Evolutionary conservation across 441 rosid species (phyloP).

Genomic region (Erysimum cheiri): DNA sequence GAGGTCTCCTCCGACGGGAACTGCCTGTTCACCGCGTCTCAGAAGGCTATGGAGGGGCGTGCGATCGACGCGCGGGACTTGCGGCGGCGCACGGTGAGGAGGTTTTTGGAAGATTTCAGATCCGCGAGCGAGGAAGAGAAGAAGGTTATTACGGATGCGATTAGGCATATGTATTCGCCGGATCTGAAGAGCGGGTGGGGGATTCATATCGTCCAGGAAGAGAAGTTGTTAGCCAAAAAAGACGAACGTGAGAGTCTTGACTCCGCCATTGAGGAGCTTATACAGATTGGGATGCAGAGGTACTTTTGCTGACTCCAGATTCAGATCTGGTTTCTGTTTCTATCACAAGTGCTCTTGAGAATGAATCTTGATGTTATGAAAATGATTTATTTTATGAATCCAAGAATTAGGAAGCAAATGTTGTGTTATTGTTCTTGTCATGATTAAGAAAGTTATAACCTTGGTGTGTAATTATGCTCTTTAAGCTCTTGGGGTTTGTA

Average conservation of each 20-base stretch:
- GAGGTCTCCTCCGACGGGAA: slow-evolving; percentile 94
- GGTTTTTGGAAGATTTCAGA: slow-evolving; percentile 74
- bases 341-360: neutral
- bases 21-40: slow-evolving; percentile 92
- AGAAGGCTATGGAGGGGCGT: slow-evolving; percentile 79
- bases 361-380: neutral
- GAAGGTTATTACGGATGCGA: slow-evolving; percentile 54
- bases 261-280: slow-evolving; percentile 76
- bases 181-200: slow-evolving; percentile 98
- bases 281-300: slow-evolving; percentile 91
- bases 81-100: slow-evolving; percentile 69
- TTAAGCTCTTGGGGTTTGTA: slow-evolving; percentile 13
- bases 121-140: slow-evolving; percentile 59
- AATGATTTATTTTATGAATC: neutral
- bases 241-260: slow-evolving; percentile 71
- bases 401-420: neutral
- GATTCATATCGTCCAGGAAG: slow-evolving; percentile 91
- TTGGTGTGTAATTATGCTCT: neutral
- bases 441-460: neutral
- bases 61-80: slow-evolving; percentile 82
- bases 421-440: neutral
- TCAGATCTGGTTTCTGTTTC: slow-evolving; percentile 33
- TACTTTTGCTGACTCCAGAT: slow-evolving; percentile 13
- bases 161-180: slow-evolving; percentile 90
- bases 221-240: slow-evolving; percentile 78